Evolutionary conservation across 257 asterid species (phyloP).

Genomic region (Solanum pinnatisectum): DNA sequence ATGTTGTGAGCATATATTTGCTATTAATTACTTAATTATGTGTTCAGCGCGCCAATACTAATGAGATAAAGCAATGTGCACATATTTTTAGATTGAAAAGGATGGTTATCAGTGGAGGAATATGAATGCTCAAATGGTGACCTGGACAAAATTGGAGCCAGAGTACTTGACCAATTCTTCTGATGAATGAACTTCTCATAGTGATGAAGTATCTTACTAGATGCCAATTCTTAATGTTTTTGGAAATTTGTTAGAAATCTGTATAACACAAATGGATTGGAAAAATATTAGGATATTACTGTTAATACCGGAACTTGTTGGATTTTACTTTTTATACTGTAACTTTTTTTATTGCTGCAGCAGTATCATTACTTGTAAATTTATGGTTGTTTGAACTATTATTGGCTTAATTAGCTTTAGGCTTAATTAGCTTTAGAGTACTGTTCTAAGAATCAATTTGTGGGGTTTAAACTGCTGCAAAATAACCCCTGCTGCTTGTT

Average conservation of each 20-base stretch:
- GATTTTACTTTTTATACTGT: background rate
- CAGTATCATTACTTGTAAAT: background rate
- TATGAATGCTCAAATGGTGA: background rate
- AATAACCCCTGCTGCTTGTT: background rate
- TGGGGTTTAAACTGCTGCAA: background rate
- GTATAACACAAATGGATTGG: no score
- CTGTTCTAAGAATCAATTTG: background rate
- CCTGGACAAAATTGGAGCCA: background rate
- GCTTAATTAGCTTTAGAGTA: no score
- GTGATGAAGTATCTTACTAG: background rate
- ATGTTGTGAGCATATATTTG: background rate
- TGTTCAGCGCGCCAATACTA: background rate
- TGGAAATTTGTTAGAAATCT: background rate
- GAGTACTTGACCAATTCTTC: background rate
- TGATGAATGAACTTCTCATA: background rate
- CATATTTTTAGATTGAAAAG: background rate
- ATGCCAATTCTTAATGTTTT: background rate
- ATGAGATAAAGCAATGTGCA: conserved; percentile 2
- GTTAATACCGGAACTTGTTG: background rate
- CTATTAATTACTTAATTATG: background rate
- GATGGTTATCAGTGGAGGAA: background rate
- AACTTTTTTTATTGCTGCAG: background rate
- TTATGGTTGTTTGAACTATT: no score
- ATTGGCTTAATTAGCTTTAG: no score
- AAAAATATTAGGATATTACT: background rate